Percentiles rank a stretch among this genome's conserved stretches.
phyloP scores from a whole-genome alignment of 2,329 filamentous ascomycete genomes.

The Phoma sp. region DNA sequence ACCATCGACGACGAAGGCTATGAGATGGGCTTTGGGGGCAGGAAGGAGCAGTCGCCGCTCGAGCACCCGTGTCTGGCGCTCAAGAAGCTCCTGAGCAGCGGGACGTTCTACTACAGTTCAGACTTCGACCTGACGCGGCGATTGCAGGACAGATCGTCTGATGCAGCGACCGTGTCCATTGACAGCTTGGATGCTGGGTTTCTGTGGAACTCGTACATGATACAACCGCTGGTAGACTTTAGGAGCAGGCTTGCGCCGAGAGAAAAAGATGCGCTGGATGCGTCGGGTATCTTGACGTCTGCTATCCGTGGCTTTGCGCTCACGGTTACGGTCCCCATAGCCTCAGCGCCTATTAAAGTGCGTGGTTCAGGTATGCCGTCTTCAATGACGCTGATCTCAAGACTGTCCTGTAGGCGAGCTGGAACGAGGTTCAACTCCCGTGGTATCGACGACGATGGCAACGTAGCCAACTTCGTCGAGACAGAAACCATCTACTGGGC shows the following conservation, averaged over 20 bases:
- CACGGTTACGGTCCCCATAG: slow-evolving; percentile 83
- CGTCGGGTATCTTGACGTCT: slow-evolving; percentile 86
- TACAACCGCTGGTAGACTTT: slow-evolving; percentile 88
- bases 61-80: slow-evolving; percentile 91
- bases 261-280: slow-evolving; percentile 82
- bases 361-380: slow-evolving; percentile 77
- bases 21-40: slow-evolving; percentile 58
- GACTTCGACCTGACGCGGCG: slow-evolving; percentile 96
- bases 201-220: slow-evolving; percentile 99
- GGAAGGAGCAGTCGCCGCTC: slow-evolving; percentile 72
- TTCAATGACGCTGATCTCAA: slow-evolving; percentile 86
- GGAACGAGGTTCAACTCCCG: slow-evolving; percentile 97
- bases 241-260: slow-evolving; percentile 77
- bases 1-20: slow-evolving; percentile 62
- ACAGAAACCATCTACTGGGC: slow-evolving; percentile 93
- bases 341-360: slow-evolving; percentile 72
- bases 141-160: slow-evolving; percentile 84
- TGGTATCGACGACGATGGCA: slow-evolving; percentile 95
- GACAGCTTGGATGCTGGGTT: slow-evolving; percentile 93
- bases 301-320: slow-evolving; percentile 92
- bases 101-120: slow-evolving; percentile 98
- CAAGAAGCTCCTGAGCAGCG: slow-evolving; percentile 90
- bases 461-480: slow-evolving; percentile 99
- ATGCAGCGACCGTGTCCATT: slow-evolving; percentile 82
- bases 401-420: slow-evolving; percentile 87